Evolutionary conservation across 2,329 filamentous ascomycete genomes (phyloP).

Genomic region (Fragosphaeria purpurea): DNA sequence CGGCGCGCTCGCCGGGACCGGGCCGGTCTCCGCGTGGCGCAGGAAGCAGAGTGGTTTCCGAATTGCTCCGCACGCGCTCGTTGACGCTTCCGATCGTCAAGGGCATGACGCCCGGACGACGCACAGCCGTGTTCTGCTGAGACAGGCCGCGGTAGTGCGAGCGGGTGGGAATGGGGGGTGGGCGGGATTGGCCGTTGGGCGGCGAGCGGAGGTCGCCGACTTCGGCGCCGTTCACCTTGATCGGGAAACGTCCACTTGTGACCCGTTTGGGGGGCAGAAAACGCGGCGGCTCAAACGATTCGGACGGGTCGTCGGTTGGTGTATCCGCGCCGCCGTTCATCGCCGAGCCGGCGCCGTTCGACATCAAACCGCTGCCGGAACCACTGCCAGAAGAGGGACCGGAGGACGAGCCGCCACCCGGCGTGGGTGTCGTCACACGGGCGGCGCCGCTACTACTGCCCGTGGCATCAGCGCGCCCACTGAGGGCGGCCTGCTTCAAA

Average conservation of each 20-base stretch:
- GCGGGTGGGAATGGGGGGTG: conserved; percentile 68
- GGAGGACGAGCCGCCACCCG: neutral
- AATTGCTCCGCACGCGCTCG: conserved; percentile 57
- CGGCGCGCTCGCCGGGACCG: conserved; percentile 34
- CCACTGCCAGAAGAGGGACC: conserved; percentile 4
- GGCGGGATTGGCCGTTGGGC: conserved; percentile 39
- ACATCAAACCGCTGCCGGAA: neutral
- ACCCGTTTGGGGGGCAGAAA: conserved; percentile 49
- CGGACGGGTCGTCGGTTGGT: conserved; percentile 53
- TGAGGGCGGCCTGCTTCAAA: conserved; percentile 39
- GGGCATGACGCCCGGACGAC: conserved; percentile 64
- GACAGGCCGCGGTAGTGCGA: conserved; percentile 73
- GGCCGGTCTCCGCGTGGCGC: conserved; percentile 35
- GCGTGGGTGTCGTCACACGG: neutral
- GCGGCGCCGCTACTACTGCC: neutral
- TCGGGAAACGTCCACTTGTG: conserved; percentile 55
- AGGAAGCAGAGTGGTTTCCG: conserved; percentile 46
- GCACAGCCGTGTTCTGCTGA: conserved; percentile 53
- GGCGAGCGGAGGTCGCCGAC: conserved; percentile 59
- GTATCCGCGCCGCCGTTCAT: conserved; percentile 30
- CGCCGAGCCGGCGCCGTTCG: neutral
- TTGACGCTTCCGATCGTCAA: conserved; percentile 58
- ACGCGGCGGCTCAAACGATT: conserved; percentile 71
- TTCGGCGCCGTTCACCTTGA: conserved; percentile 66
- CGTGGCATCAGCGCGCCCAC: conserved; percentile 36